A percentile compares a stretch with the other conserved stretches of the same genome.
Conservation (phyloP, 257 asterid genomes). For the Mentha longifolia region DNA sequence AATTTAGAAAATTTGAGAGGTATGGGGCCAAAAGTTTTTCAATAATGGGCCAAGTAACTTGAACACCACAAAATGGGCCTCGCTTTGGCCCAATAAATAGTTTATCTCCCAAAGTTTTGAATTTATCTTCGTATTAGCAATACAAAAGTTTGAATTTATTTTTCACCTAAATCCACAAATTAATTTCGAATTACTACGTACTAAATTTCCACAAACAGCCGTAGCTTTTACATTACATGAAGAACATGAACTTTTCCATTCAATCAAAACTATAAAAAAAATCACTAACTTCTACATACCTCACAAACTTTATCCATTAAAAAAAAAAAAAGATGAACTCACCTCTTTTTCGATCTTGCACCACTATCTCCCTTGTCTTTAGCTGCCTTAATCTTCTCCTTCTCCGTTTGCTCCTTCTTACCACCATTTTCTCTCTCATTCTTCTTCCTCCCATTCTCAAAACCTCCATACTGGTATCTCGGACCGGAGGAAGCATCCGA, state of each 20-base stretch:
- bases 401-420: slow-evolving; percentile 36
- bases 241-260: too few relatives aligned
- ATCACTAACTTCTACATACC: neutral
- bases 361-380: slow-evolving; percentile 48
- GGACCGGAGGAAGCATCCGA: slow-evolving; percentile 95
- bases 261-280: too few relatives aligned
- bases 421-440: slow-evolving; percentile 37
- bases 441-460: slow-evolving; percentile 36
- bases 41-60: too few relatives aligned
- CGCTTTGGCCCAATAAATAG: neutral
- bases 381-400: slow-evolving; percentile 49
- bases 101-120: neutral
- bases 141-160: too few relatives aligned
- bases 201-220: too few relatives aligned
- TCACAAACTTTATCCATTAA: too few relatives aligned
- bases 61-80: neutral
- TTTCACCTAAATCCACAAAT: too few relatives aligned
- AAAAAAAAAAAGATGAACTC: neutral
- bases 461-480: slow-evolving; percentile 42
- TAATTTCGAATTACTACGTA: too few relatives aligned
- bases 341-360: slow-evolving; percentile 38
- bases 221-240: too few relatives aligned
- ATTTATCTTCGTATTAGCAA: too few relatives aligned
- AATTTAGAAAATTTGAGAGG: too few relatives aligned
- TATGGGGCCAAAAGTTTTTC: too few relatives aligned